Evolutionary conservation across 305 asterid genomes (phyloP).

Genomic region (Solanum hybrid): DNA sequence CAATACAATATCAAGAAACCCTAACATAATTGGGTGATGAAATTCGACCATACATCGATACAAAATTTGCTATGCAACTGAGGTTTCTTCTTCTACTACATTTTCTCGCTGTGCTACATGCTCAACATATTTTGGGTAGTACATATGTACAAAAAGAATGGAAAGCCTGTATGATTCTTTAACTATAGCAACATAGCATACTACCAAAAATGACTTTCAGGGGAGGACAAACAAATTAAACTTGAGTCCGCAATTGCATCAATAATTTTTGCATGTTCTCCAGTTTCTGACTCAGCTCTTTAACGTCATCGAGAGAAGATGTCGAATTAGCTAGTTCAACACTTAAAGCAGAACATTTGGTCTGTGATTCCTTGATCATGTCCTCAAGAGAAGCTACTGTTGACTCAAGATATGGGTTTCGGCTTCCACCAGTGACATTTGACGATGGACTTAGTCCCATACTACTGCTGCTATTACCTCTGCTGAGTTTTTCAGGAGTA

Average conservation of each 20-base stretch:
- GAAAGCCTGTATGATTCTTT: constrained; percentile 11
- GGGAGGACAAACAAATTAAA: constrained; percentile 13
- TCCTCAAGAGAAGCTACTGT: constrained; percentile 78
- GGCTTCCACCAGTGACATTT: constrained; percentile 16
- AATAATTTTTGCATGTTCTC: constrained; percentile 69
- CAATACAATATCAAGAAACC: not conserved
- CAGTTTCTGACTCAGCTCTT: constrained; percentile 59
- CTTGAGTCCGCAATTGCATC: constrained; percentile 43
- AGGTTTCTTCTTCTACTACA: constrained; percentile 1
- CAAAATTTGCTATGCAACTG: constrained; percentile 6
- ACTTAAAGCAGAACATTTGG: constrained; percentile 62
- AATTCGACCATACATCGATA: not conserved
- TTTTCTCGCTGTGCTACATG: constrained; percentile 6
- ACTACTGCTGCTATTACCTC: constrained; percentile 28
- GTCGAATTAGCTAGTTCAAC: constrained; percentile 32
- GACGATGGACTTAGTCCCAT: constrained; percentile 23
- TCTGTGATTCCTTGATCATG: constrained; percentile 47
- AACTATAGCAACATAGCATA: constrained; percentile 1
- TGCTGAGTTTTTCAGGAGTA: constrained; percentile 50
- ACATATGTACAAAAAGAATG: constrained; percentile 28
- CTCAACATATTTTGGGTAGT: not conserved
- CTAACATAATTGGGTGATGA: not conserved
- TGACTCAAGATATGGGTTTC: constrained; percentile 30
- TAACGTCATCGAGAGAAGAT: constrained; percentile 41
- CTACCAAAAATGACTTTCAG: not conserved